Conservation (phyloP, 805 yeast species). For the Candida fluviatilis region DNA sequence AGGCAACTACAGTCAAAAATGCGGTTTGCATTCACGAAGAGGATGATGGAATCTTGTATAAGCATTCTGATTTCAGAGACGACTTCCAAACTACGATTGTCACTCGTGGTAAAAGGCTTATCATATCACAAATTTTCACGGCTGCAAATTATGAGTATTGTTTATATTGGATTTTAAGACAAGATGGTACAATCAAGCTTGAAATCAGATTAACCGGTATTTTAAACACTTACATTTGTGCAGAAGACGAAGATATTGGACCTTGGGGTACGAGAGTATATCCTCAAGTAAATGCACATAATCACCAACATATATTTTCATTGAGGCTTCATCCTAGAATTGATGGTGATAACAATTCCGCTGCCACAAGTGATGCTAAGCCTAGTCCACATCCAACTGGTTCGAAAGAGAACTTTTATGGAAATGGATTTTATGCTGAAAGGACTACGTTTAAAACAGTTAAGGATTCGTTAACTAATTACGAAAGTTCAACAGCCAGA, state of each 20-base stretch:
- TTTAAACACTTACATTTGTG: constrained; percentile 65
- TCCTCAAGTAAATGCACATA: constrained; percentile 79
- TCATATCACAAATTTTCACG: constrained; percentile 77
- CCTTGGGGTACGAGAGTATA: constrained; percentile 82
- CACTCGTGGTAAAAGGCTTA: constrained; percentile 70
- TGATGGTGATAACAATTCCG: constrained; percentile 77
- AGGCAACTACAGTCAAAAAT: constrained; percentile 65
- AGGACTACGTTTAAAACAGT: constrained; percentile 67
- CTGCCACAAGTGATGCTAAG: constrained; percentile 61
- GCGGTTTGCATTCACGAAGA: constrained; percentile 85
- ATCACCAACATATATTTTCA: constrained; percentile 81
- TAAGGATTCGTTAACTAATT: constrained; percentile 59
- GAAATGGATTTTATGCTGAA: constrained; percentile 69
- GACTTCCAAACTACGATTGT: constrained; percentile 69
- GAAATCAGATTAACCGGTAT: constrained; percentile 82
- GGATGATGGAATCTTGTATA: constrained; percentile 74
- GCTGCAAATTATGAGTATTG: constrained; percentile 87
- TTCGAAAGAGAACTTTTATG: constrained; percentile 67
- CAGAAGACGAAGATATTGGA: constrained; percentile 60
- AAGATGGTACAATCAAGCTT: constrained; percentile 78
- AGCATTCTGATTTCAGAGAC: constrained; percentile 84
- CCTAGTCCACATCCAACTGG: constrained; percentile 60
- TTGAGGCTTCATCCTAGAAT: constrained; percentile 76
- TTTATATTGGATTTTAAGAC: constrained; percentile 77
- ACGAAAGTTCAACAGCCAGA: constrained; percentile 59